Base-by-base conservation (phyloP, 2,329 filamentous ascomycete genomes). In the Colletotrichum orbiculare region DNA sequence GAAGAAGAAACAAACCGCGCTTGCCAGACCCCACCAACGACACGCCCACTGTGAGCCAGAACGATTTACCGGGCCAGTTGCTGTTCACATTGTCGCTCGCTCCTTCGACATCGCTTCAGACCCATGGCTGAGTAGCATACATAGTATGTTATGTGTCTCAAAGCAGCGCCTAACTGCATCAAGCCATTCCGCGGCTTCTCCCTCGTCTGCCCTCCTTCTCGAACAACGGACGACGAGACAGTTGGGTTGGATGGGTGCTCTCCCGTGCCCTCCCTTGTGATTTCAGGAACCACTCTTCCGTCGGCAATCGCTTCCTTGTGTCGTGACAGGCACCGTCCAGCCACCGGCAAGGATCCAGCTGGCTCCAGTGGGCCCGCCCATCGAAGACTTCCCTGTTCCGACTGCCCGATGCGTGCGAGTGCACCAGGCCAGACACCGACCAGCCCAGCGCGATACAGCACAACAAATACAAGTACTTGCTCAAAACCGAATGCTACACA, bases 241-340 rank as follows among this genome's bases (percentile, higher is more conserved):
- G 60, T 64, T 64, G 46, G 60, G 48, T 42, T 42, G 43, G 46
- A 25, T 15, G 41, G 39, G 42, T 15, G 17, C 25, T 25, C 25
- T 25, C 25, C 25, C 25, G 25, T 25, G 33, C 48, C 60, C 53
- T 58, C 48, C 54, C 15, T 41, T 46, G 43, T 43, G 54, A 50
- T 49, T 49, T 25, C 64, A 66, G 60, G 64, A 64, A 66, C 64
- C 60, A 54, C 48, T 45, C 42, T 64, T 50, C 54, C 43, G 48
- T 54, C 60, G 64, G 64, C 54, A 66, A 66, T 64, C 60, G 43
- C 46, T 66, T 53, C 45, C 54, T 64, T 25, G 15, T 50, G 45
- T 54, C 60, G 34, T 45, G 34, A 37, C 45, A 50, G 42, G 64
- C 43, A 42, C 60, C 13, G 34, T 64, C 53, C 34, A 37, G 48